A percentile compares a stretch with the other conserved stretches of the same genome.
These are phyloP conservation scores for Boletus coccyginus DNA, from an alignment of 768 basidiomycete species.

Conservation along the genomic window DNA sequence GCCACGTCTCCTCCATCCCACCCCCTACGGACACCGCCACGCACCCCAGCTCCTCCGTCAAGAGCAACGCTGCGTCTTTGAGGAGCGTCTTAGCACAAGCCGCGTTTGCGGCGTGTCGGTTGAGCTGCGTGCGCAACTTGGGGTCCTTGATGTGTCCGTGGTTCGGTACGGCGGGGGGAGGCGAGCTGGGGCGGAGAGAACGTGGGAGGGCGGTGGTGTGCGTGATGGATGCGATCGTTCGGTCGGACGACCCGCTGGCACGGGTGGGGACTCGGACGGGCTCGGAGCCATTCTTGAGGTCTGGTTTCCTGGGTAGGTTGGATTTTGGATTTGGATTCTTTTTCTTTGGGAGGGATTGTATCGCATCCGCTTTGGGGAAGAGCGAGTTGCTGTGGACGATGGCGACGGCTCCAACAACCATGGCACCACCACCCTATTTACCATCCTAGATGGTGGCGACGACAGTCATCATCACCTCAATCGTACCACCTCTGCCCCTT, in stretches of 20 bases:
- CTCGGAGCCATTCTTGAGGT: constrained; percentile 12
- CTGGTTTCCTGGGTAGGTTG: constrained; percentile 26
- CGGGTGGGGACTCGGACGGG: no score
- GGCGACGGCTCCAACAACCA: no score
- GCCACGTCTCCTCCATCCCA: constrained; percentile 87
- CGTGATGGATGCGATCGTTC: constrained; percentile 56
- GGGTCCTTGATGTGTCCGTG: constrained; percentile 68
- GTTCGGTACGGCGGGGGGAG: constrained; percentile 45
- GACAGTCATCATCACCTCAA: no score
- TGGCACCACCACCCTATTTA: no score
- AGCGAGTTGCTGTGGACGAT: no score
- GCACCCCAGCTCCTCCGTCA: constrained; percentile 64
- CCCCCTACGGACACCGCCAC: constrained; percentile 78
- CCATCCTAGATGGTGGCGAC: no score
- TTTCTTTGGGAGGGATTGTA: constrained; percentile 47
- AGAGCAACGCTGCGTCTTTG: constrained; percentile 71
- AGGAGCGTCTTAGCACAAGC: constrained; percentile 57
- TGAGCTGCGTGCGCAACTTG: constrained; percentile 71
- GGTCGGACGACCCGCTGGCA: constrained; percentile 40
- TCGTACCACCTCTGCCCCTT: no score
- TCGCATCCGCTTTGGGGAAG: constrained; percentile 64
- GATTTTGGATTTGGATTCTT: constrained; percentile 30
- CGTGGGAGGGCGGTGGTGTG: constrained; percentile 62
- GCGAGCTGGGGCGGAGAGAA: constrained; percentile 56
- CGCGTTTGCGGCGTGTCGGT: constrained; percentile 57